A percentile compares a stretch with the other conserved stretches of the same genome.
Conservation (phyloP, 192 early-diverging fungal species). For the Obelidium mucronatum region DNA sequence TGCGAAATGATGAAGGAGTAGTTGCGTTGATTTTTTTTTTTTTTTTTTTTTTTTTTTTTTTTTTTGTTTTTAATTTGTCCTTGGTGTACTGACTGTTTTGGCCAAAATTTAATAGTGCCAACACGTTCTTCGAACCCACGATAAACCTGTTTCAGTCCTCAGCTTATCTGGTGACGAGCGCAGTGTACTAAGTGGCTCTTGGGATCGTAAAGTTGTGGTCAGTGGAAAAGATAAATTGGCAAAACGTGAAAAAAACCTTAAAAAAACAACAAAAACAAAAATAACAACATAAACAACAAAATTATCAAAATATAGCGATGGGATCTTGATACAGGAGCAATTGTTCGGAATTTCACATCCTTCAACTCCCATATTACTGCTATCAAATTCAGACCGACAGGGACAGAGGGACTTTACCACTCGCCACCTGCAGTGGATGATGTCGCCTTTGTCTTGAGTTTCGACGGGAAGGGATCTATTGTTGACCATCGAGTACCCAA, state of each 20-base stretch:
- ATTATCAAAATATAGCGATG: slow-evolving; percentile 50
- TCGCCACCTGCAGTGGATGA: background rate
- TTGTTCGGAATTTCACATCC: slow-evolving; percentile 67
- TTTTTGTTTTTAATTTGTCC: no score
- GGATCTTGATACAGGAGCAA: slow-evolving; percentile 84
- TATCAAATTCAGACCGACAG: slow-evolving; percentile 7
- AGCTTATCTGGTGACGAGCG: slow-evolving; percentile 82
- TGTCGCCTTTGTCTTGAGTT: slow-evolving; percentile 30
- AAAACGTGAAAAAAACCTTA: no score
- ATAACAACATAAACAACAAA: no score
- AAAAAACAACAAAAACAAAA: no score
- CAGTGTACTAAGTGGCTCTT: slow-evolving; percentile 89
- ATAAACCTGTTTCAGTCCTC: slow-evolving; percentile 82
- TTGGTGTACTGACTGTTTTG: slow-evolving; percentile 1
- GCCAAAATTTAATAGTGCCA: slow-evolving; percentile 61
- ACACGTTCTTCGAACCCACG: slow-evolving; percentile 82
- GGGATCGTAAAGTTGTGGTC: slow-evolving; percentile 88
- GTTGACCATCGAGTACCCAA: slow-evolving; percentile 44
- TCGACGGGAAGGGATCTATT: slow-evolving; percentile 49
- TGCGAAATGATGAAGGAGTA: slow-evolving; percentile 94
- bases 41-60: background rate
- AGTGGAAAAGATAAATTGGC: no score
- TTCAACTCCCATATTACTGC: slow-evolving; percentile 25
- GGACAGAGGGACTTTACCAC: background rate
- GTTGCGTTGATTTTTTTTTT: slow-evolving; percentile 32